Evolutionary conservation across 2,329 filamentous ascomycete species (phyloP).

Genomic region (Pestalotiopsis sp.): DNA sequence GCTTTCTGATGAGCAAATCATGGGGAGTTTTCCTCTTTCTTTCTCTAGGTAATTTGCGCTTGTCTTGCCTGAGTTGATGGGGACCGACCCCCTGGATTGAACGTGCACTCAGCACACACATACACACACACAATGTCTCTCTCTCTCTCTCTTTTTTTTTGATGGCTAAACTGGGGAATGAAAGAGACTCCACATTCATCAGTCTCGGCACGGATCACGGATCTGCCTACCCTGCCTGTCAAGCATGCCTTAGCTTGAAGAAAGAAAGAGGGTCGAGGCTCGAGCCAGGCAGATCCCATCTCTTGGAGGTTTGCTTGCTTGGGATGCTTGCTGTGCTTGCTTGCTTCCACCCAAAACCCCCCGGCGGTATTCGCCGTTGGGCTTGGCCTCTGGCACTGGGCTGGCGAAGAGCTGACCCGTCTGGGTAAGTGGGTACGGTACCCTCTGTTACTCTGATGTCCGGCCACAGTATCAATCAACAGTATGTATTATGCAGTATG

Average conservation of each 20-base stretch:
- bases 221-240: slow-evolving; percentile 4
- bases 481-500: not conserved
- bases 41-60: not conserved
- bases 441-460: not conserved
- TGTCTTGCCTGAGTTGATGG: not conserved
- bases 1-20: not conserved
- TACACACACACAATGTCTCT: too few species aligned
- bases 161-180: not conserved
- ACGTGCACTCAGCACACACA: not conserved
- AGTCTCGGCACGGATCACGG: slow-evolving; percentile 3
- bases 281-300: not conserved
- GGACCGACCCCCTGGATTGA: not conserved
- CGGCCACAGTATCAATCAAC: not conserved
- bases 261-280: not conserved
- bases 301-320: not conserved
- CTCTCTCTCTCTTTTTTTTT: not conserved
- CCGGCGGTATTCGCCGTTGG: not conserved
- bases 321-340: not conserved
- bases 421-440: slow-evolving; percentile 8
- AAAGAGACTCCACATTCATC: not conserved
- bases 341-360: not conserved
- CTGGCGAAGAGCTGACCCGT: slow-evolving; percentile 5
- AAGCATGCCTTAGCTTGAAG: slow-evolving; percentile 2
- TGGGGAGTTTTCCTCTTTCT: not conserved
- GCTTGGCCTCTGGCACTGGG: not conserved